Conservation (phyloP, 805 yeast species). For the Starmerella khaoyaiensis region DNA sequence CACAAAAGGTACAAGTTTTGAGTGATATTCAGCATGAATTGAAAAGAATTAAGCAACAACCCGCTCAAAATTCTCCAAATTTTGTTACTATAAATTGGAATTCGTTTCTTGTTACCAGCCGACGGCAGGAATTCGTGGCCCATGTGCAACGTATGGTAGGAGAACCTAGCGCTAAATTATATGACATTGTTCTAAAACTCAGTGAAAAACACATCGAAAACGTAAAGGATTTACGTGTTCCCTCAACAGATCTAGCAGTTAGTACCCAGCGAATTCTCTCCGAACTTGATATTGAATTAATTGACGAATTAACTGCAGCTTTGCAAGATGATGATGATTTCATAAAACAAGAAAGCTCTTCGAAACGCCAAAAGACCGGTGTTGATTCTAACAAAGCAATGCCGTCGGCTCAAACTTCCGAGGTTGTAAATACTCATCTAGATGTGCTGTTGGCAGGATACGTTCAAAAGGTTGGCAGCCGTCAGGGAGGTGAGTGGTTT, state of each 20-base stretch:
- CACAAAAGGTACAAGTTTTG: slow-evolving; percentile 28
- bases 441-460: slow-evolving; percentile 57
- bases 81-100: slow-evolving; percentile 50
- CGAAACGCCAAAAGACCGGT: slow-evolving; percentile 20
- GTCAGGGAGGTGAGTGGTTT: slow-evolving; percentile 37
- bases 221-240: slow-evolving; percentile 23
- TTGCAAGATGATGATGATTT: too few species aligned
- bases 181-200: slow-evolving; percentile 40
- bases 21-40: slow-evolving; percentile 13
- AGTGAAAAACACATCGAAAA: slow-evolving; percentile 36
- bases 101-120: slow-evolving; percentile 51
- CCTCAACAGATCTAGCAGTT: slow-evolving; percentile 20
- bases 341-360: not conserved
- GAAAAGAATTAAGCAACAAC: slow-evolving; percentile 1
- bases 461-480: slow-evolving; percentile 40
- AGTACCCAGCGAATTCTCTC: slow-evolving; percentile 16
- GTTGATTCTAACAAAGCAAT: slow-evolving; percentile 11
- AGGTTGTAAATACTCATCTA: slow-evolving; percentile 47
- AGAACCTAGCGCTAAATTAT: slow-evolving; percentile 48
- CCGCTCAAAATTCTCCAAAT: not conserved
- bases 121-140: slow-evolving; percentile 50
- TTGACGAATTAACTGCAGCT: slow-evolving; percentile 10
- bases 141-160: slow-evolving; percentile 62
- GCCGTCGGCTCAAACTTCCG: too few species aligned
- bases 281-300: slow-evolving; percentile 5